phyloP scores from a whole-genome alignment of 177 flowering plant species.

The Vitis hybrid region DNA sequence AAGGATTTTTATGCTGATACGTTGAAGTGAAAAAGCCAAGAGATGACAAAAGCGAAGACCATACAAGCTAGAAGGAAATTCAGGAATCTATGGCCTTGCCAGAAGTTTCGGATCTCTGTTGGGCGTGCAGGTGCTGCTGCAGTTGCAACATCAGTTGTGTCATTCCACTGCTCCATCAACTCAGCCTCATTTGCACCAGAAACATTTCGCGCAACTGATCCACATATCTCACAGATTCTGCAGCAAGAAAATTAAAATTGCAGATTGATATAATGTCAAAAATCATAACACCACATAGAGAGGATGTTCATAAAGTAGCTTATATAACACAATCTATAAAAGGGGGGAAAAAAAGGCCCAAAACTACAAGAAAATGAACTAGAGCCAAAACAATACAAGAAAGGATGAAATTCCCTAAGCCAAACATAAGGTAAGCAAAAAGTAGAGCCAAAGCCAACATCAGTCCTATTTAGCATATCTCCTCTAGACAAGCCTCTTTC shows the following conservation, averaged over 20 bases:
- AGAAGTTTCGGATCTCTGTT: slow-evolving; percentile 40
- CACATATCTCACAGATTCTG: slow-evolving; percentile 68
- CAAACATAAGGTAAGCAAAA: too few species aligned
- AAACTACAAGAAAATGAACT: too few species aligned
- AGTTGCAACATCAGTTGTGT: slow-evolving; percentile 23
- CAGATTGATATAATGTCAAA: neutral
- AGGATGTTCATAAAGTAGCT: neutral
- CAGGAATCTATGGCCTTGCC: slow-evolving; percentile 54
- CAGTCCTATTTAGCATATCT: too few species aligned
- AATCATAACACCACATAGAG: neutral
- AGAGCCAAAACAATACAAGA: too few species aligned
- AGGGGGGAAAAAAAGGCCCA: too few species aligned
- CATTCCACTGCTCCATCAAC: slow-evolving; percentile 54
- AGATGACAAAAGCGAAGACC: slow-evolving; percentile 68
- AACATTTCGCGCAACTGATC: slow-evolving; percentile 49
- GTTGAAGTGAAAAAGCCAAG: slow-evolving; percentile 72
- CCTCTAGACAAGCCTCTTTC: too few species aligned
- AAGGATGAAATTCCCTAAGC: too few species aligned
- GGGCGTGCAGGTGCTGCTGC: slow-evolving; percentile 13
- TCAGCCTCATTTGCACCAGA: slow-evolving; percentile 49
- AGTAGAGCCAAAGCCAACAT: too few species aligned
- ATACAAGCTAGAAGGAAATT: slow-evolving; percentile 65
- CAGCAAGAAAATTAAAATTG: neutral
- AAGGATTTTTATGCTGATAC: slow-evolving; percentile 30
- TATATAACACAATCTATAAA: too few species aligned